Base-by-base conservation (phyloP, 1,139 yeast species). In the Taiozyma sp. region DNA sequence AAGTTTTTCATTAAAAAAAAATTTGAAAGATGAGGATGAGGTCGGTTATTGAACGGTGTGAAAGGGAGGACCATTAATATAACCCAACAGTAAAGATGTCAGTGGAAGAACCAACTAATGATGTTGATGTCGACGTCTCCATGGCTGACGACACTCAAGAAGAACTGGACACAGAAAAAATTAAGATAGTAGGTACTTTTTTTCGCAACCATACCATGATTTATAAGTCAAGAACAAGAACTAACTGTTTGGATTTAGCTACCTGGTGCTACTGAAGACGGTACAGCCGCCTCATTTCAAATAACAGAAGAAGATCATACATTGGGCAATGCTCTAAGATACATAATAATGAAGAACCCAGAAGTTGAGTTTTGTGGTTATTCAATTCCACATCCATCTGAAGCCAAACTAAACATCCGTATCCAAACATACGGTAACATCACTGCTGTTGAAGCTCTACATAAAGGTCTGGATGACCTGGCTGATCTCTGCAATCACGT, bases 301-400 rank as follows among this genome's bases (percentile, higher is more conserved):
- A 84, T 93, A 56, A 68, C 80, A 36, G 95, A 91, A 60, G 99
- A 93, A 69, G 98, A 93, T 70, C 99, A 93, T 68, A 93, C 99
- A 1, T 72, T 93, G 52, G 99, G 98, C 28, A 93, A 93, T 67
- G 88, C 98, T 6, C 78, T 93, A 54, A 83, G 97, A 67, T 92
- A 91, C 69, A 83, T 93, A 65, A 90, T 93, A 62, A 91, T 93
- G 97, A 92, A 92, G 72, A 93, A 93, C 71, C 97, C 97, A 41
- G 96, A 91, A 60, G 98, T 93, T 36, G 99, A 93, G 66, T 93
- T 95, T 69, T 93, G 98, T 66, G 99, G 99, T 53, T 93, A 93
- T 72, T 89, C 97, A 47, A 95, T 93, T 57, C 99, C 99, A n/a
- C 99, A 93, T 71, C 99, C 99, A 30, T 89, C 97, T 38, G 99